Percentiles rank a stretch among this genome's conserved stretches.
Evolutionary conservation across 345 rosid species (phyloP).

Genomic region (Citrus trifoliata): DNA sequence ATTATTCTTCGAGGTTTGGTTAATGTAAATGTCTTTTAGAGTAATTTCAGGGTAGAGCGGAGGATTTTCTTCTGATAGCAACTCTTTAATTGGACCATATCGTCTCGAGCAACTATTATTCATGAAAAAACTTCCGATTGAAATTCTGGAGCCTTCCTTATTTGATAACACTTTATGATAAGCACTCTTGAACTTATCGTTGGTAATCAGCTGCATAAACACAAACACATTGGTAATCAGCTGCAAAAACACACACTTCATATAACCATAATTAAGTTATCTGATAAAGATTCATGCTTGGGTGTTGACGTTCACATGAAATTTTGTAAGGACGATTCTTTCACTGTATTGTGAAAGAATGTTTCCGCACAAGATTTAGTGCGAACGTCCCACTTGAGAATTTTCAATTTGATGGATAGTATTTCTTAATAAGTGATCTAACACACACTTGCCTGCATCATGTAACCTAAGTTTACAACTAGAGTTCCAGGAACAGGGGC

Average conservation of each 20-base stretch:
- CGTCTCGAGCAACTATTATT: background rate
- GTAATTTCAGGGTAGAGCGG: background rate
- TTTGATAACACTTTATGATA: background rate
- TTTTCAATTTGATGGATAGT: no score
- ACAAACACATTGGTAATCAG: background rate
- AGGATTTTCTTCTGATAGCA: background rate
- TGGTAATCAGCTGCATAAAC: background rate
- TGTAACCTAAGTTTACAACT: constrained; percentile 31
- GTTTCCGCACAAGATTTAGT: no score
- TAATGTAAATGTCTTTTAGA: background rate
- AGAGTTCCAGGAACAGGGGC: constrained; percentile 18
- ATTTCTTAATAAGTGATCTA: no score
- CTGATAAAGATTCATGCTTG: no score
- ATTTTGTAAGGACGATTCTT: no score
- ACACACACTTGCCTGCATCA: constrained; percentile 22
- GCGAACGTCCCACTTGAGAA: no score
- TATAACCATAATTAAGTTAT: no score
- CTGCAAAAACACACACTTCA: background rate
- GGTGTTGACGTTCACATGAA: no score
- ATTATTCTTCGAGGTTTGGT: no score
- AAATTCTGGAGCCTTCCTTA: background rate
- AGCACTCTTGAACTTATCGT: background rate
- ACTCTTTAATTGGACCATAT: background rate
- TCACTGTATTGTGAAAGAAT: no score
- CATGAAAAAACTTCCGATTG: background rate